phyloP scores from a whole-genome alignment of 2,329 filamentous ascomycete species.

The Bimuria novae-zelandiae region DNA sequence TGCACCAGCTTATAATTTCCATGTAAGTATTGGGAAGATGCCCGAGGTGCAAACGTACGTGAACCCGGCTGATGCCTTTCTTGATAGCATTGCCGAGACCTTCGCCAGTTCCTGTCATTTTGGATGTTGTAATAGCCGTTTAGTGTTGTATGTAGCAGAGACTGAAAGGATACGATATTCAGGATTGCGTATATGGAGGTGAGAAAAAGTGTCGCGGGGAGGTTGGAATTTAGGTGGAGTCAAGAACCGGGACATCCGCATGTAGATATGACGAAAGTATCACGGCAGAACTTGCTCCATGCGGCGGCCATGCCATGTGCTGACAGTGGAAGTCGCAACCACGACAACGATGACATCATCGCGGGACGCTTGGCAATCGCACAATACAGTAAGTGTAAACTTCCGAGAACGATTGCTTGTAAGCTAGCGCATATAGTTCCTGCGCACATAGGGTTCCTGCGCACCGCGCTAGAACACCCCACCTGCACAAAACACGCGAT shows the following conservation, averaged over 20 bases:
- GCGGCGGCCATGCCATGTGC: not conserved
- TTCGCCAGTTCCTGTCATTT: conserved; percentile 33
- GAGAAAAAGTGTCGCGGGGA: not conserved
- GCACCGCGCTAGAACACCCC: too few relatives aligned
- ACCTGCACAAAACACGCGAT: too few relatives aligned
- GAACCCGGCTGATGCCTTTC: conserved; percentile 41
- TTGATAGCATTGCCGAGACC: conserved; percentile 37
- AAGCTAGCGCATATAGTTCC: too few relatives aligned
- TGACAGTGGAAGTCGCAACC: not conserved
- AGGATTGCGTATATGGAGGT: conserved; percentile 8
- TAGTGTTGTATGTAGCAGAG: not conserved
- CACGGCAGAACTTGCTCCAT: not conserved
- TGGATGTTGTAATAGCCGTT: conserved; percentile 4
- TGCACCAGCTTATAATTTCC: not conserved
- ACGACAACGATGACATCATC: conserved; percentile 4
- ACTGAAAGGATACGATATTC: conserved; percentile 6
- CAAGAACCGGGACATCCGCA: too few relatives aligned
- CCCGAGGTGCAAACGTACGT: conserved; percentile 27
- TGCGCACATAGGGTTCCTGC: too few relatives aligned
- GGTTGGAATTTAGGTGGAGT: not conserved
- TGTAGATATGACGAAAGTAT: conserved; percentile 3
- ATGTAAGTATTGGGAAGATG: not conserved
- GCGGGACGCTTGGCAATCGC: too few relatives aligned
- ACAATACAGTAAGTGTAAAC: too few relatives aligned
- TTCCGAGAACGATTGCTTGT: too few relatives aligned